A percentile compares a stretch with the other conserved stretches of the same genome.
Evolutionary conservation across 352 stramenopile genomes (phyloP).

Genomic region (Globisporangium apiculatum): DNA sequence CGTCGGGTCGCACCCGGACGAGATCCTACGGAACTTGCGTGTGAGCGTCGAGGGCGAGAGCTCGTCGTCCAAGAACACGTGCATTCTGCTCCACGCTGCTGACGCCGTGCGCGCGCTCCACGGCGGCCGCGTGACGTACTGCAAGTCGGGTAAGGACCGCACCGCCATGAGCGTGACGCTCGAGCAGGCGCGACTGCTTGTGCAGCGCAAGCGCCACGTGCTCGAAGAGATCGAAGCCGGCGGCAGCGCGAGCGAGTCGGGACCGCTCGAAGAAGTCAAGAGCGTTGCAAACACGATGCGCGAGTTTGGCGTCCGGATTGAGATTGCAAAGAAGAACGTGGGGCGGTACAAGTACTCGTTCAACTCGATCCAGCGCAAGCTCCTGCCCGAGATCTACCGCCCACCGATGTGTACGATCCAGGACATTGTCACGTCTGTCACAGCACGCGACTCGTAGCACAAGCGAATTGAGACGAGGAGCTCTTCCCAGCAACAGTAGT

Average conservation of each 20-base stretch:
- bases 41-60: slow-evolving; percentile 65
- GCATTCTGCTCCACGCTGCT: slow-evolving; percentile 74
- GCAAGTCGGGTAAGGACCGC: slow-evolving; percentile 97
- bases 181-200: slow-evolving; percentile 89
- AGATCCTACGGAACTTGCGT: slow-evolving; percentile 61
- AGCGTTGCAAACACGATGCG: slow-evolving; percentile 84
- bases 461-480: too few species aligned
- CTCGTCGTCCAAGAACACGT: slow-evolving; percentile 81
- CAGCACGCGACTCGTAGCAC: slow-evolving; percentile 73
- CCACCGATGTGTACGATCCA: slow-evolving; percentile 88
- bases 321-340: slow-evolving; percentile 97
- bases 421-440: slow-evolving; percentile 89
- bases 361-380: slow-evolving; percentile 94
- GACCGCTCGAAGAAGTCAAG: slow-evolving; percentile 71
- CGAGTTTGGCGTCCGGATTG: slow-evolving; percentile 90
- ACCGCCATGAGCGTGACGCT: slow-evolving; percentile 97
- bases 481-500: too few species aligned
- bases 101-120: slow-evolving; percentile 88
- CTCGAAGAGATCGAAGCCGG: slow-evolving; percentile 63
- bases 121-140: slow-evolving; percentile 93
- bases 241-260: slow-evolving; percentile 31
- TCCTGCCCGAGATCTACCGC: slow-evolving; percentile 91
- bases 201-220: slow-evolving; percentile 67
- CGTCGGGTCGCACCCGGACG: slow-evolving; percentile 54
- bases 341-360: slow-evolving; percentile 96